Evolutionary conservation across 163 green algal genomes (phyloP), one percentile per base, ranked within the genome.

Genomic region (Scenedesmus sp.): DNA sequence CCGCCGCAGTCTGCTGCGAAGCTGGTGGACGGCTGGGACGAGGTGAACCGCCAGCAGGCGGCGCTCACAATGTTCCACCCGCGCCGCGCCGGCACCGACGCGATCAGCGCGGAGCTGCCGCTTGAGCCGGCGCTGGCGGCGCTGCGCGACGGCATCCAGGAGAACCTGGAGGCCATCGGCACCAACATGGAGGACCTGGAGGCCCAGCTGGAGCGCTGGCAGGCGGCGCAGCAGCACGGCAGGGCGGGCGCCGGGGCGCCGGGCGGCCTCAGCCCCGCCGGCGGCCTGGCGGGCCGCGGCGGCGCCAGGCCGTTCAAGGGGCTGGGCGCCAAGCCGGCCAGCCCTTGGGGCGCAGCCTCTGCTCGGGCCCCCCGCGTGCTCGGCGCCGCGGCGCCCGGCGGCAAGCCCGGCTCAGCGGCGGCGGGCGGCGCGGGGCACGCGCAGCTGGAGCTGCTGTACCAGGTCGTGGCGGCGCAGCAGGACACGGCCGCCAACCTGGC

Each of bases 151-250:
- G 60, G 45, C 63, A 75, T 82, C 28, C 63, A 70, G 39, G 63
- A 70, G 34, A 51, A 36, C 1, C 50, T 82, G 17, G 36, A 24
- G 15, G 75, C 63, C 29, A 62, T 82, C 22, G 42, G 20, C 29
- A 44, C 18, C 34, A 82, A 82, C 36, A 53, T 76, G 24, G 75
- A 82, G 33, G 75, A 82, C 22, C 26, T 82, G 20, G 75, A 82
- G 75, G 33, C 58, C 28, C 75, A 82, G 63, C 45, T 76, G 42
- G 75, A 75, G 50, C 34, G 28, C 5, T 82, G 72, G 72, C 60
- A 31, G 33, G 10, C 44, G 28, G 17, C 47, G 67, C 39, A 57
- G 47, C 51, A 70, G 63, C 50, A 60, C 20, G 53, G 39, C 36
- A 28, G 62, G 26, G 31, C 14, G 26, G 29, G 17, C 47, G 53